Base-by-base conservation (phyloP, 495 filamentous ascomycete genomes). In the Bacidia gigantensis region DNA sequence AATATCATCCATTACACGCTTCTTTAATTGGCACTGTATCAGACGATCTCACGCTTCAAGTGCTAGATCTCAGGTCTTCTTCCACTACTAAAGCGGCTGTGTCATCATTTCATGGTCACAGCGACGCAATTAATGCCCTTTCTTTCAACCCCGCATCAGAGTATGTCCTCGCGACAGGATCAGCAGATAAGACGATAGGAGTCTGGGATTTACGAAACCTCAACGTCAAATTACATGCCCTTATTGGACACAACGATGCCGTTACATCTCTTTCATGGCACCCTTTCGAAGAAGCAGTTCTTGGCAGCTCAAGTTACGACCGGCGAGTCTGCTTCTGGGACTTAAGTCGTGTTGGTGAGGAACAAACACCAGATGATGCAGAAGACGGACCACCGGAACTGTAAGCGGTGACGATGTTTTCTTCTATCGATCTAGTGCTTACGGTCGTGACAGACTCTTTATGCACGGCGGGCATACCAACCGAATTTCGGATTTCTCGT, bases 381-480 rank as follows among this genome's bases (percentile, higher is more conserved):
- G 93, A 97, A 57, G 93, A 99, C 65, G 93, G 93, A 0, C 86
- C 89, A 9, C 92, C 93, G 39, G 93, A 99, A 65, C 74, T 99
- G 84, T 89, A 72, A 70, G 83, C 81, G 41, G 5, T 35, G 17
- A 46, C 49, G 24, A 32, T 50, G 9, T 26, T 5, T 39, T 5
- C 24, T 38, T 24, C 12, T 43, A 26, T 22, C 11, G 18, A 23
- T 38, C 43, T 52, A 24, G 55, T 51, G 41, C 63, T 69, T 61
- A 64, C 49, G 59, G 12, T 47, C 39, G 20, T 11, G 12, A 9
- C 56, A 87, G 84, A 44, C 70, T 95, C 12, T 99, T 99, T 65
- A 99, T 99, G 92, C 93, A 99, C 59, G 93, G 92, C 53, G 93
- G 93, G 21, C 93, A 97, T 69, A 99, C 90, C 14, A 95, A 95